Percentiles rank a stretch among this genome's conserved stretches.
Conservation (phyloP, 2,329 filamentous ascomycete genomes). For the Botrytis cinerea region DNA sequence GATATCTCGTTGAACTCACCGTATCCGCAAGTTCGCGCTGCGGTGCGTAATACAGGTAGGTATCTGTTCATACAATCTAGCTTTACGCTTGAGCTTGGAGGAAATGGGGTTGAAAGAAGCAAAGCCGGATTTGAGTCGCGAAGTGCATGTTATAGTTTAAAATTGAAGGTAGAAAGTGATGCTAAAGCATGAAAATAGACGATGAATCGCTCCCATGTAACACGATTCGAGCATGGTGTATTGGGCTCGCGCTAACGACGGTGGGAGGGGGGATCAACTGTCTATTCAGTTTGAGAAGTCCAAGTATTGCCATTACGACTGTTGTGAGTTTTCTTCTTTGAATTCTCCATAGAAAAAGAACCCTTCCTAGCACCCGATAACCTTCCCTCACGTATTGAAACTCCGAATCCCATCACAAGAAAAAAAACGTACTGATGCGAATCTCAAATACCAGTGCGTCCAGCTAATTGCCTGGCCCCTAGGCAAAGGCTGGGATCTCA, state of each 20-base stretch:
- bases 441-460: constrained; percentile 34
- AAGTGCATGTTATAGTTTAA: background rate
- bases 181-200: background rate
- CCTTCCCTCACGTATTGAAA: background rate
- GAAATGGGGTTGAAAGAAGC: no score
- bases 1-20: constrained; percentile 25
- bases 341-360: constrained; percentile 9
- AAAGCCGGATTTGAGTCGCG: accelerated
- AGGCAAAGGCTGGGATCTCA: constrained; percentile 37
- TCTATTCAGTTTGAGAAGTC: constrained; percentile 30
- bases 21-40: constrained; percentile 49
- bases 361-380: background rate
- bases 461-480: constrained; percentile 7
- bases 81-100: no score
- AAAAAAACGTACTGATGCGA: background rate
- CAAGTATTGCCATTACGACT: constrained; percentile 27
- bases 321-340: constrained; percentile 25
- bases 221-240: constrained; percentile 48
- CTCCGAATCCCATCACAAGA: background rate
- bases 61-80: constrained; percentile 48
- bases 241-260: constrained; percentile 47
- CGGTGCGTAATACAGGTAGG: constrained; percentile 65
- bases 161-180: background rate
- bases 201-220: constrained; percentile 52
- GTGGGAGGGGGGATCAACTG: constrained; percentile 29